Conservation (phyloP, 2,329 filamentous ascomycete species). For the Nothophaeocryptopus gaeumannii region DNA sequence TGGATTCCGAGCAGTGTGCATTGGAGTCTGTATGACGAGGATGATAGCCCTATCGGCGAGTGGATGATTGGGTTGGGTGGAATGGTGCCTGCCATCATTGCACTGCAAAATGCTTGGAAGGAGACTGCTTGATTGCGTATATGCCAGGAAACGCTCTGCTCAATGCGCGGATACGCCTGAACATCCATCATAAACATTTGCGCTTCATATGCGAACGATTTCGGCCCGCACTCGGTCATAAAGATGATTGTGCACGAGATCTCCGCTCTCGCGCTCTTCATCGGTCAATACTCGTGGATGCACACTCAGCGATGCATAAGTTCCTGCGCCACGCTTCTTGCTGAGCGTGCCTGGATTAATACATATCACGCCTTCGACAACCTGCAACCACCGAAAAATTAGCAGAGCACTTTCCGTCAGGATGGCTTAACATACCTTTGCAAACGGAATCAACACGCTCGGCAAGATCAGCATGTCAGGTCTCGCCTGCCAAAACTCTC, state of each 20-base stretch:
- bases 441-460: constrained; percentile 79
- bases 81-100: constrained; percentile 46
- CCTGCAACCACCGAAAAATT: constrained; percentile 50
- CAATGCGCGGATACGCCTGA: too few relatives aligned
- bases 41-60: constrained; percentile 54
- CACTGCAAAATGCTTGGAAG: constrained; percentile 47
- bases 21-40: constrained; percentile 71
- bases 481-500: constrained; percentile 81
- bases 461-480: constrained; percentile 84
- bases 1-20: constrained; percentile 83
- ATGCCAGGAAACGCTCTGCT: too few relatives aligned
- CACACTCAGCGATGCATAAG: constrained; percentile 76
- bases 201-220: constrained; percentile 67
- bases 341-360: constrained; percentile 88
- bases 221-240: constrained; percentile 84
- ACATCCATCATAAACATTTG: background rate
- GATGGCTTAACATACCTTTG: constrained; percentile 62
- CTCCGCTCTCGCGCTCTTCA: constrained; percentile 55
- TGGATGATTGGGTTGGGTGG: constrained; percentile 59
- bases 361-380: constrained; percentile 82
- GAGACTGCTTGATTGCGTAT: constrained; percentile 29
- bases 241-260: constrained; percentile 68
- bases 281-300: constrained; percentile 62
- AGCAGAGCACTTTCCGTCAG: background rate
- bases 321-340: constrained; percentile 79